Percentiles rank a stretch among this genome's conserved stretches.
Evolutionary conservation across 106 monocot species (phyloP).

Genomic region (Phalaenopsis aphrodite): DNA sequence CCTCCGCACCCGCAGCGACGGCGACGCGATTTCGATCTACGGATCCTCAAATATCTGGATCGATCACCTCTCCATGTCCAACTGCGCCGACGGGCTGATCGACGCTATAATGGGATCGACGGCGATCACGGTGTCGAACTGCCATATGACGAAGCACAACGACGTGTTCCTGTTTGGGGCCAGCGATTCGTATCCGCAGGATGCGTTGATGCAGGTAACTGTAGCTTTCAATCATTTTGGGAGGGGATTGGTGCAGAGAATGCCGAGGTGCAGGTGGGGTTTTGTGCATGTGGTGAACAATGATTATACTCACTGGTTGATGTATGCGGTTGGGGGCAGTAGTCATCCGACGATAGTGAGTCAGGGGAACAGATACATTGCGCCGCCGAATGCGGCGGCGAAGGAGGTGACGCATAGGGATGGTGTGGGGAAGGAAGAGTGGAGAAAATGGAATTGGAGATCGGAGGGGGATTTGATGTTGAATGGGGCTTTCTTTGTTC

Average conservation of each 20-base stretch:
- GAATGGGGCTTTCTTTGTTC: conserved; percentile 49
- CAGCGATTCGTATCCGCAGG: conserved; percentile 15
- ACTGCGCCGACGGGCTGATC: conserved; percentile 22
- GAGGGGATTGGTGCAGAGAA: conserved; percentile 35
- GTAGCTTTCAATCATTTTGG: conserved; percentile 64
- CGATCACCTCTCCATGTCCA: conserved; percentile 28
- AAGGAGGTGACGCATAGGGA: conserved; percentile 65
- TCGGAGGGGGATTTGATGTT: conserved; percentile 34
- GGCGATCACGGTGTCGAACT: conserved; percentile 59
- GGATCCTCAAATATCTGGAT: conserved; percentile 47
- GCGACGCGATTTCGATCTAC: conserved; percentile 48
- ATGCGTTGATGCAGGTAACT: conserved; percentile 50
- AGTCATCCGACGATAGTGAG: conserved; percentile 49
- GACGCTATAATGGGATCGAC: conserved; percentile 38
- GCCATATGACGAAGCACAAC: conserved; percentile 42
- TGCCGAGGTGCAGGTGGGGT: conserved; percentile 50
- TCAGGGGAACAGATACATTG: conserved; percentile 54
- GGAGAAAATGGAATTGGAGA: conserved; percentile 49
- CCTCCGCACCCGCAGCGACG: conserved; percentile 32
- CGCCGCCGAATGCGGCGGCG: conserved; percentile 25
- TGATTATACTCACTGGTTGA: conserved; percentile 54
- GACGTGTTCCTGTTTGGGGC: conserved; percentile 59
- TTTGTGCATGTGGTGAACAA: conserved; percentile 72
- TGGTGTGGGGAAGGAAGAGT: conserved; percentile 14
- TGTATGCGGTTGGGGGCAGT: conserved; percentile 63